Evolutionary conservation across 805 yeast genomes (phyloP), one percentile per base, ranked within the genome.

Genomic region (Kodamaea sagamina): DNA sequence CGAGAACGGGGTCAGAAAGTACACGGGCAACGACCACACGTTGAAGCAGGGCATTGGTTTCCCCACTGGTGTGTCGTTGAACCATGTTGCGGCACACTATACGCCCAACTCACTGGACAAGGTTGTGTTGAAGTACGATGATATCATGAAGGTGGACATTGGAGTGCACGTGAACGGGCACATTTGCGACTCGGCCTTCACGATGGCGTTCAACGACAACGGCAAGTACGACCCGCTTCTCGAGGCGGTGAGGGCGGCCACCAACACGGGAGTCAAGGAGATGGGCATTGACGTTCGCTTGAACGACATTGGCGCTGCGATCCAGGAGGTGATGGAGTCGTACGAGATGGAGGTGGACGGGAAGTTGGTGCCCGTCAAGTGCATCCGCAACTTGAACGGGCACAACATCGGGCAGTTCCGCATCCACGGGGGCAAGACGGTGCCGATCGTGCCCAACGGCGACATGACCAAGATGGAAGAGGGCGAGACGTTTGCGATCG

Each of bases 391-490:
- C 68, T 78, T 93, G 61, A 86, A 89, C 64, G 99, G 99, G 28
- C 99, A 93, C 69, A 90, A 83, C 59, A 93, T 93, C 56, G 82
- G 79, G 18, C 90, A 84, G 43, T 90, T 74, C 66, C 74, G 72
- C 41, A 93, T 93, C 57, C 99, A 93, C 65, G 93, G 90, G 32
- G 97, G 97, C 50, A 93, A 93, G 65, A 82, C 95, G 18, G 98
- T 93, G 36, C 99, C 99, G 12, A 93, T 93, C 57, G 96, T 93
- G 26, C 85, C 90, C 57, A 87, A 87, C 57, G 92, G 89, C 6
- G 99, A 93, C 62, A 78, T 78, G 64, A 93, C 98, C 8, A 92
- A 92, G 75, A 92, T 93, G 97, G 99, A 93, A 65, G 99, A 93
- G 71, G 97, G 97, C 50, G 99, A 93, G 65, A 84, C 89, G 2